These are phyloP conservation scores for Hawksworthiomyces lignivorus DNA, from an alignment of 2,329 filamentous ascomycete genomes.

Conservation along the genomic window DNA sequence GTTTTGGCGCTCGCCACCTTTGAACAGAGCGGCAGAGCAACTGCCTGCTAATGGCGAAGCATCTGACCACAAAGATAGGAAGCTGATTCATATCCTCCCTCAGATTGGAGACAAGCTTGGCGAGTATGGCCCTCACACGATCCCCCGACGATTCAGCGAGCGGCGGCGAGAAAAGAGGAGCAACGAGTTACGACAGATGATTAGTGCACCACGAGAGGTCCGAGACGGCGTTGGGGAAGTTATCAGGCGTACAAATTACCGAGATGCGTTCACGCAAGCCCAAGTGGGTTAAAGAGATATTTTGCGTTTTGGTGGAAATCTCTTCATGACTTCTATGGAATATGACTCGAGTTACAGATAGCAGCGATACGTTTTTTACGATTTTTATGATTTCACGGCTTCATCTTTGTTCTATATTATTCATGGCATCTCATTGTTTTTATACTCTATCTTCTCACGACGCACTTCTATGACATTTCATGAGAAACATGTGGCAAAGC, in stretches of 20 bases:
- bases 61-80: not conserved
- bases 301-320: no score
- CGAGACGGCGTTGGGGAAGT: constrained; percentile 52
- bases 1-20: constrained; percentile 12
- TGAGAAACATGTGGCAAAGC: constrained; percentile 3
- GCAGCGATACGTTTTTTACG: constrained; percentile 6
- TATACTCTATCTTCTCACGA: not conserved
- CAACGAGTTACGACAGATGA: constrained; percentile 50
- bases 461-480: constrained; percentile 3
- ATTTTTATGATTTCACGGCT: constrained; percentile 1
- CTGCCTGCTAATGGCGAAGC: not conserved
- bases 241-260: constrained; percentile 37
- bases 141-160: constrained; percentile 50
- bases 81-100: constrained; percentile 20
- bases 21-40: not conserved
- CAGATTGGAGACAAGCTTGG: constrained; percentile 40
- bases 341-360: no score
- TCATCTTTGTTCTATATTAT: no score
- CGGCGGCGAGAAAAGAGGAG: constrained; percentile 50
- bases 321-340: no score
- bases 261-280: constrained; percentile 21
- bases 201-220: constrained; percentile 51
- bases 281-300: constrained; percentile 4
- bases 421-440: not conserved
- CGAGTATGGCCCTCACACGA: constrained; percentile 39